phyloP scores from a whole-genome alignment of 2,329 filamentous ascomycete species.

The Fusarium mangiferae region DNA sequence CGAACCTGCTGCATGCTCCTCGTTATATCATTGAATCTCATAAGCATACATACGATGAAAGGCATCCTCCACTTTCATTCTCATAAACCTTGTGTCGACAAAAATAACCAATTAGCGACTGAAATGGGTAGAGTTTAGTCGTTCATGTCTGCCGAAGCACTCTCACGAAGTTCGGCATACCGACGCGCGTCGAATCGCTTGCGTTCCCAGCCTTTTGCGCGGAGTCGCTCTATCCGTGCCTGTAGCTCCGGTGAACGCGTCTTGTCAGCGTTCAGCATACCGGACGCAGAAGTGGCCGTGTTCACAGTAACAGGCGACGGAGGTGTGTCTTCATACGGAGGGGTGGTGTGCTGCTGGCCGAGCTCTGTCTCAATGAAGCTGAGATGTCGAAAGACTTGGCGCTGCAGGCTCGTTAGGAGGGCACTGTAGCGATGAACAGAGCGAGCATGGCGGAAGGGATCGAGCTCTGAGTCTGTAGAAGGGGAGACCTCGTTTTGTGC shows the following conservation, averaged over 20 bases:
- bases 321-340: constrained; percentile 21
- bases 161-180: constrained; percentile 64
- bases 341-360: constrained; percentile 35
- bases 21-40: constrained; percentile 33
- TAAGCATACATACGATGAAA: constrained; percentile 19
- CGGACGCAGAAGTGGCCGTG: constrained; percentile 1
- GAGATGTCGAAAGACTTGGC: constrained; percentile 61
- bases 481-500: constrained; percentile 12
- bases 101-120: neutral
- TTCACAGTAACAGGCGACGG: neutral
- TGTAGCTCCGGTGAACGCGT: constrained; percentile 55
- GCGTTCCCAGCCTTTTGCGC: constrained; percentile 65
- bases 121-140: constrained; percentile 10
- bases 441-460: constrained; percentile 54
- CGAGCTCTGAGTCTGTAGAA: constrained; percentile 33
- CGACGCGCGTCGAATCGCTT: constrained; percentile 64
- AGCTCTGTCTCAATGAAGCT: constrained; percentile 57
- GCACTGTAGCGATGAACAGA: constrained; percentile 62
- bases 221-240: constrained; percentile 64
- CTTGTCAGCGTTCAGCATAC: constrained; percentile 46
- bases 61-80: neutral
- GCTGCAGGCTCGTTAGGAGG: constrained; percentile 59
- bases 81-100: neutral
- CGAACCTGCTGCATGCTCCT: constrained; percentile 3
- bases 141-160: constrained; percentile 61